Evolutionary conservation across 305 asterid genomes (phyloP), one percentile per base, ranked within the genome.

Genomic region (Salvia sclarea): DNA sequence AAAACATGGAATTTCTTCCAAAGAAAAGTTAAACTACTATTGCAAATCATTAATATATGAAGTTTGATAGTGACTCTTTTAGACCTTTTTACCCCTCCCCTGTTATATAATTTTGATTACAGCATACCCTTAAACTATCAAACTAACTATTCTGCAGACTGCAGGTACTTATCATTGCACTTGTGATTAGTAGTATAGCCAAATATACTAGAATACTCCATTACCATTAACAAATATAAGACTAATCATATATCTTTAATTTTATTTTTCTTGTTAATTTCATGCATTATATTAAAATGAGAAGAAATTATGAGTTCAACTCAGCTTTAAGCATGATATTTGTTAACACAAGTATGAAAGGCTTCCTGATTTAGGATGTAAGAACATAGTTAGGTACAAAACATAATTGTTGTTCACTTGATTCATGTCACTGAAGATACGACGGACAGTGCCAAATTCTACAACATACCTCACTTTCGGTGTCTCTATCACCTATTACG

Each of bases 401-500:
- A 2, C 58, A 38, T 8, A 1, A 63, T 17, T 43, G 44, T 28
- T 60, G 50, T 28, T 49, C 38, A 61, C 61, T 69, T 28, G 38
- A 28, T 47, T 24, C 69, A 59, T 63, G 55, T 59, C 37, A 66
- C 44, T 58, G 56, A 55, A 52, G 52, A 52, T 13, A 71, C 50
- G 47, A 69, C 53, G 60, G 17, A 70, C 20, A n/a, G n/a, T n/a
- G 30, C 45, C 20, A 74, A 55, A 68, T 20, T 76, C 33, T 18
- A 47, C 37, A 40, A 61, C 78, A 8, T 82, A 92, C 99, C 98
- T 92, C 98, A 73, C 80, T 86, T 81, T 95, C 99, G 75, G 97
- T 89, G 62, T 92, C 99, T 74, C 89, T 84, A 62, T 92, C 99
- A 35, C 99, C 99, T 80, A 95, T 92, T 74, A 82, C 84, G 45